Conservation (phyloP, 257 asterid species). For the Solanum pimpinellifolium region DNA sequence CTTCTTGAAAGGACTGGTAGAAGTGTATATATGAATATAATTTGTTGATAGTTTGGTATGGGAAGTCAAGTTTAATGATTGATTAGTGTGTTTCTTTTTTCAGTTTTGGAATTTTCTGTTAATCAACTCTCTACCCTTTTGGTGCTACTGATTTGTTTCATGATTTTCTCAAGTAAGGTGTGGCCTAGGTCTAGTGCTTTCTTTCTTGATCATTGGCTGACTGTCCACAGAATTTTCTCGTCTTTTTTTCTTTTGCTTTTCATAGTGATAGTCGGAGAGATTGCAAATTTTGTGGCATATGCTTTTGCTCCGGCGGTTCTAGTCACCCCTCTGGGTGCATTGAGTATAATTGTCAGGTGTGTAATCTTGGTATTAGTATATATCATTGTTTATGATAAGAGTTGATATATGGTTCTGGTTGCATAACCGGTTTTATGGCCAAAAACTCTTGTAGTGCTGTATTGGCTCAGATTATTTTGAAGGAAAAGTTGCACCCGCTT, state of each 20-base stretch:
- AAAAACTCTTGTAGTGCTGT: conserved; percentile 38
- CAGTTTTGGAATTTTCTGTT: background rate
- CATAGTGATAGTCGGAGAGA: conserved; percentile 78
- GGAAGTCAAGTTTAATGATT: background rate
- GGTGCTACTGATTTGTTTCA: background rate
- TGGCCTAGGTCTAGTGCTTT: background rate
- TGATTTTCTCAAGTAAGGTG: background rate
- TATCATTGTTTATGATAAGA: background rate
- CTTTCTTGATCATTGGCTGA: conserved; percentile 2
- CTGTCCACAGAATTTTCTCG: conserved; percentile 1
- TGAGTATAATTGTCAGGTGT: conserved; percentile 82
- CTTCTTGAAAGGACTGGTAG: background rate
- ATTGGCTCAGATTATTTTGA: conserved; percentile 65
- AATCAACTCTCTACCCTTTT: background rate
- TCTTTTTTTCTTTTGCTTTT: background rate
- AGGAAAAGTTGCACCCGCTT: conserved; percentile 59
- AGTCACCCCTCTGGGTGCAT: conserved; percentile 84
- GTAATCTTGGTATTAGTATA: background rate
- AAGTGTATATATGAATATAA: background rate
- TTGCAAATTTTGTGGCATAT: conserved; percentile 80
- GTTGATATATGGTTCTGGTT: background rate
- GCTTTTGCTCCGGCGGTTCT: conserved; percentile 95
- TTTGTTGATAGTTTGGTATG: background rate
- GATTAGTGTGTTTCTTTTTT: background rate
- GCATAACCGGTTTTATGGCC: background rate